Percentiles rank a stretch among this genome's conserved stretches.
These are phyloP conservation scores for Amanita brunnescens DNA, from an alignment of 768 basidiomycete species.

Conservation along the genomic window DNA sequence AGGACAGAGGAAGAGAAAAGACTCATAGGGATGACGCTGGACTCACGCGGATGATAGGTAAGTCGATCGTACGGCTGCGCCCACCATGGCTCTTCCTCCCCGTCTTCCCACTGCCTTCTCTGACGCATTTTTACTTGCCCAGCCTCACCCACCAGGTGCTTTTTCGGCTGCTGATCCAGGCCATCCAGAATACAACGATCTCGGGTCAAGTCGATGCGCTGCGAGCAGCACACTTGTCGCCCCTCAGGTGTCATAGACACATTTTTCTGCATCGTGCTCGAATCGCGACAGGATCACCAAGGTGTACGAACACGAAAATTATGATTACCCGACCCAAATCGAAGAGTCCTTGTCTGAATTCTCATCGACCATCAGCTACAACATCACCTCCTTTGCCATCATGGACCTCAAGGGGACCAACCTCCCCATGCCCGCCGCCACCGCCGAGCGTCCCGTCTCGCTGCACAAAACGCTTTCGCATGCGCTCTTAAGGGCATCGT, in stretches of 20 bases:
- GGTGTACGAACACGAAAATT: conserved; percentile 82
- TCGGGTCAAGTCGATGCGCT: conserved; percentile 94
- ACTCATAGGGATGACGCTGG: conserved; percentile 32
- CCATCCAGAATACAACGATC: conserved; percentile 85
- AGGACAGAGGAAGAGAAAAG: conserved; percentile 15
- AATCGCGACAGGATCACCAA: conserved; percentile 58
- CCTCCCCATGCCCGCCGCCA: conserved; percentile 59
- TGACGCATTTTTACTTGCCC: too few species aligned
- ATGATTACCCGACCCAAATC: conserved; percentile 86
- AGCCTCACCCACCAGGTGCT: too few species aligned
- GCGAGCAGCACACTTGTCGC: conserved; percentile 58
- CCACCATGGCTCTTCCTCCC: too few species aligned
- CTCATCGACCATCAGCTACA: conserved; percentile 59
- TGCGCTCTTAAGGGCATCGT: conserved; percentile 82
- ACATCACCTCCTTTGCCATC: conserved; percentile 78
- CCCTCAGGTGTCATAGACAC: conserved; percentile 61
- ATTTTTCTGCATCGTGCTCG: not conserved
- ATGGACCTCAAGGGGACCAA: conserved; percentile 84
- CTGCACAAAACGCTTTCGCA: conserved; percentile 97
- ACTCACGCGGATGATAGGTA: conserved; percentile 67
- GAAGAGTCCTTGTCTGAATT: conserved; percentile 75
- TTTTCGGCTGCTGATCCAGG: not conserved
- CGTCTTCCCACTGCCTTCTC: too few species aligned
- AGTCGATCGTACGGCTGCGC: too few species aligned
- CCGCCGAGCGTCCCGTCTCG: conserved; percentile 41